A percentile compares a stretch with the other conserved stretches of the same genome.
Evolutionary conservation across 371 early-diverging fungal species (phyloP).

Genomic region (Blastocladiella emersonii): DNA sequence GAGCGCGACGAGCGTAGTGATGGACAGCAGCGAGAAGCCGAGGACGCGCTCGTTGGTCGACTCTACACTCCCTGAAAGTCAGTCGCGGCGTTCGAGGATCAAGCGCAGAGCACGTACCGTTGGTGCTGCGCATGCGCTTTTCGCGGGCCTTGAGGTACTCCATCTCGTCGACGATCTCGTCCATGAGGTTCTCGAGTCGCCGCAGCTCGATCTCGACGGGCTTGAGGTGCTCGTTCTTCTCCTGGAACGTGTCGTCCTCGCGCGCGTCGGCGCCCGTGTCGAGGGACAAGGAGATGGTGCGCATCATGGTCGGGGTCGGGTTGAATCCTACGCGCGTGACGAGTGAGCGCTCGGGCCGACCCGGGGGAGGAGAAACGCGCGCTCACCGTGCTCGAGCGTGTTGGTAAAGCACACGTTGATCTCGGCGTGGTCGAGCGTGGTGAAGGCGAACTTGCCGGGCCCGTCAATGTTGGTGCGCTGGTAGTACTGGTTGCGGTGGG

Average conservation of each 20-base stretch:
- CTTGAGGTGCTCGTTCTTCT: conserved; percentile 58
- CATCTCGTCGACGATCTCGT: conserved; percentile 64
- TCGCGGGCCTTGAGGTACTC: conserved; percentile 63
- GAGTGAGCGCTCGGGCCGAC: not conserved
- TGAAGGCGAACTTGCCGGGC: conserved; percentile 34
- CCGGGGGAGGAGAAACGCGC: not conserved
- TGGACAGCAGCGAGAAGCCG: conserved; percentile 54
- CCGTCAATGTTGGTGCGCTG: not conserved
- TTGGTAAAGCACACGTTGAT: conserved; percentile 80
- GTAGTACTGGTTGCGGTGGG: conserved; percentile 5
- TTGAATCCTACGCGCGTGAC: conserved; percentile 29
- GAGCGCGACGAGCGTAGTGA: conserved; percentile 45
- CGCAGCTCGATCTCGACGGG: conserved; percentile 81
- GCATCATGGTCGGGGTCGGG: conserved; percentile 34
- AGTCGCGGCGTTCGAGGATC: no score
- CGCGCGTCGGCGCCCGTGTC: conserved; percentile 76
- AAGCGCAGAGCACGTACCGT: conserved; percentile 37
- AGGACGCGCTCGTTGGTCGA: conserved; percentile 70
- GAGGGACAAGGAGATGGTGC: conserved; percentile 54
- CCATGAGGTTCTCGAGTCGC: conserved; percentile 55
- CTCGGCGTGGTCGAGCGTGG: conserved; percentile 65
- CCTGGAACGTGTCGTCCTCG: conserved; percentile 43
- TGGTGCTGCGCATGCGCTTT: conserved; percentile 66
- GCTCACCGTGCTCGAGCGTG: conserved; percentile 46
- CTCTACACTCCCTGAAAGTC: conserved; percentile 40